phyloP scores from a whole-genome alignment of 352 stramenopile species.

The Phytophthora capsici region DNA sequence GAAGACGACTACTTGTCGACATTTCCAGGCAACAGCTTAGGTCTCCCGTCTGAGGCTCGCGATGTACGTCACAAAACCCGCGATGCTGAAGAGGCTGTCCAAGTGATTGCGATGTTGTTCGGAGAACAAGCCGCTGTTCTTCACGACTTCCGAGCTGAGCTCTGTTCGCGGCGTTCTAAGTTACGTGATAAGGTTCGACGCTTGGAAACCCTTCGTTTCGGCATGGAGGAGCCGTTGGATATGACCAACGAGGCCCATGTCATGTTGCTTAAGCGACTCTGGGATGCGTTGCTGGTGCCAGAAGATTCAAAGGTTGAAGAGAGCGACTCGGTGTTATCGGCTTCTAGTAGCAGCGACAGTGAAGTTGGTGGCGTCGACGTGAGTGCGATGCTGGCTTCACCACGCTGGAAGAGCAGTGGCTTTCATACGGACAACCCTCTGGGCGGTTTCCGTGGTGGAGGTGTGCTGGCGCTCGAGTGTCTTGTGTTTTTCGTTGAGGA shows the following conservation, averaged over 20 bases:
- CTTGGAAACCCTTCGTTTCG: conserved; percentile 74
- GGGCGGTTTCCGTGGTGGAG: conserved; percentile 78
- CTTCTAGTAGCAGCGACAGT: conserved; percentile 26
- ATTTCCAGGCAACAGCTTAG: conserved; percentile 44
- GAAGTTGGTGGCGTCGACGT: conserved; percentile 50
- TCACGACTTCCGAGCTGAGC: conserved; percentile 65
- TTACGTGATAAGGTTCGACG: conserved; percentile 70
- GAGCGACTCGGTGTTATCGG: conserved; percentile 20
- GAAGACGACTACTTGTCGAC: conserved; percentile 45
- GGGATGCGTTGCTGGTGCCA: conserved; percentile 56
- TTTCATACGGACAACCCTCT: conserved; percentile 86
- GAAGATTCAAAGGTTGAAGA: conserved; percentile 35
- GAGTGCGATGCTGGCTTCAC: conserved; percentile 58
- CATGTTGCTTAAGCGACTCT: conserved; percentile 70
- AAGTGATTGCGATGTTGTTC: conserved; percentile 71
- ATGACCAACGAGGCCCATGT: conserved; percentile 57
- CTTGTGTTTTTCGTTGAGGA: conserved; percentile 80
- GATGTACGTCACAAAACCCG: conserved; percentile 60
- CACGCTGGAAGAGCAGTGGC: conserved; percentile 70
- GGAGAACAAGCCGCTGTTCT: conserved; percentile 61
- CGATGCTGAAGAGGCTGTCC: conserved; percentile 72
- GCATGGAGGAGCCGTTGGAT: conserved; percentile 76
- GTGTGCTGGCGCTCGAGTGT: conserved; percentile 74
- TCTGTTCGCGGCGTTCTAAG: conserved; percentile 47
- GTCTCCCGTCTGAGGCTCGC: conserved; percentile 43